phyloP scores from a whole-genome alignment of 2,329 filamentous ascomycete genomes.

The Neocucurbitaria cava region DNA sequence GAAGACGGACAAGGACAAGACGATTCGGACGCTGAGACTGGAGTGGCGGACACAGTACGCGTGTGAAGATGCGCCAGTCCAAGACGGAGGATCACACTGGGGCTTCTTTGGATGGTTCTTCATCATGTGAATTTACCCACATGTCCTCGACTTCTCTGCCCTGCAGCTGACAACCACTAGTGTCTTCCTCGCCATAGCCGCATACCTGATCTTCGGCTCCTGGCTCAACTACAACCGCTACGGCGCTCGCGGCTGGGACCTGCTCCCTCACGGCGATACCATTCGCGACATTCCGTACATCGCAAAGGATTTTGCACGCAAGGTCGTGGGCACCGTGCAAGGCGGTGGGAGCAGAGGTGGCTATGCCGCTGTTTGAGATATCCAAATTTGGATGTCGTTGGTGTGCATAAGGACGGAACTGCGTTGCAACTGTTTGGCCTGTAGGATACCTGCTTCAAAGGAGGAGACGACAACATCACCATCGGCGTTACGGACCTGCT shows the following conservation, averaged over 20 bases:
- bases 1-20: constrained; percentile 54
- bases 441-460: not conserved
- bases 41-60: constrained; percentile 90
- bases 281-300: constrained; percentile 93
- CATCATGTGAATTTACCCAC: constrained; percentile 73
- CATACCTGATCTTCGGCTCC: constrained; percentile 96
- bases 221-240: constrained; percentile 99
- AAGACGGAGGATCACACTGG: constrained; percentile 69
- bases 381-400: not conserved
- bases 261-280: constrained; percentile 89
- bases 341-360: constrained; percentile 84
- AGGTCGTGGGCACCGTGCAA: constrained; percentile 82
- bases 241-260: constrained; percentile 92
- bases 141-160: not conserved
- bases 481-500: not conserved
- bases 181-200: constrained; percentile 80
- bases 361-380: constrained; percentile 83
- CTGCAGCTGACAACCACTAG: constrained; percentile 56
- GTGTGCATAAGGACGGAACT: not conserved
- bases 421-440: not conserved
- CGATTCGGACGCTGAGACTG: constrained; percentile 70
- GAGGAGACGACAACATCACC: not conserved
- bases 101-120: constrained; percentile 98
- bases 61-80: constrained; percentile 61
- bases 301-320: constrained; percentile 83